Evolutionary conservation across 768 basidiomycete species (phyloP).

Genomic region (Harrya chromipes): DNA sequence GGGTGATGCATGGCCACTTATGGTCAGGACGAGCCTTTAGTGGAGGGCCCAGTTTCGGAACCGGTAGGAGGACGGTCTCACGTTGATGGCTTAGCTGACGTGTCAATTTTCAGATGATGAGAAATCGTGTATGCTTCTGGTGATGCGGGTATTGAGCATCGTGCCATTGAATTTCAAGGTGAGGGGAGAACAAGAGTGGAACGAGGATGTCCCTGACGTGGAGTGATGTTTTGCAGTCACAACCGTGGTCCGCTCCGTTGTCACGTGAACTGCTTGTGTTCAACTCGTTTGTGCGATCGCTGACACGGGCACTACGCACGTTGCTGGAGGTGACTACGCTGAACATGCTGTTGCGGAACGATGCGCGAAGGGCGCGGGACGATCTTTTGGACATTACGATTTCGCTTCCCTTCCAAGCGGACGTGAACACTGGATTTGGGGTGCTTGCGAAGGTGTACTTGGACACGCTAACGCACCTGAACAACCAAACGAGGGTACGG

Average conservation of each 20-base stretch:
- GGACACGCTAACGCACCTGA: slow-evolving; percentile 87
- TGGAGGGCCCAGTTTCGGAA: slow-evolving; percentile 94
- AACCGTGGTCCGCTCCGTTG: slow-evolving; percentile 93
- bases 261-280: slow-evolving; percentile 96
- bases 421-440: slow-evolving; percentile 97
- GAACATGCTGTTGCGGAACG: slow-evolving; percentile 89
- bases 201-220: slow-evolving; percentile 6
- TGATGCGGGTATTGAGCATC: slow-evolving; percentile 95
- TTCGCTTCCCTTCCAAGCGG: slow-evolving; percentile 90
- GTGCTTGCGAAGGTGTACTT: slow-evolving; percentile 96
- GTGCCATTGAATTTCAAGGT: slow-evolving; percentile 95
- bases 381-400: slow-evolving; percentile 91
- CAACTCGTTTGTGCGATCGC: slow-evolving; percentile 93
- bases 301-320: slow-evolving; percentile 87
- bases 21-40: slow-evolving; percentile 89
- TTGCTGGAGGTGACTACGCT: slow-evolving; percentile 87
- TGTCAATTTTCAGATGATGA: slow-evolving; percentile 70
- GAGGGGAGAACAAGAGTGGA: slow-evolving; percentile 1
- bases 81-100: slow-evolving; percentile 24
- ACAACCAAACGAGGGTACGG: slow-evolving; percentile 71
- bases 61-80: slow-evolving; percentile 52
- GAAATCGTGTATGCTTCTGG: slow-evolving; percentile 89
- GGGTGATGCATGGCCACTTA: slow-evolving; percentile 91
- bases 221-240: slow-evolving; percentile 51
- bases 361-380: slow-evolving; percentile 83